phyloP scores from a whole-genome alignment of 164 flowering plant species.

The Umbilicus rupestris region DNA sequence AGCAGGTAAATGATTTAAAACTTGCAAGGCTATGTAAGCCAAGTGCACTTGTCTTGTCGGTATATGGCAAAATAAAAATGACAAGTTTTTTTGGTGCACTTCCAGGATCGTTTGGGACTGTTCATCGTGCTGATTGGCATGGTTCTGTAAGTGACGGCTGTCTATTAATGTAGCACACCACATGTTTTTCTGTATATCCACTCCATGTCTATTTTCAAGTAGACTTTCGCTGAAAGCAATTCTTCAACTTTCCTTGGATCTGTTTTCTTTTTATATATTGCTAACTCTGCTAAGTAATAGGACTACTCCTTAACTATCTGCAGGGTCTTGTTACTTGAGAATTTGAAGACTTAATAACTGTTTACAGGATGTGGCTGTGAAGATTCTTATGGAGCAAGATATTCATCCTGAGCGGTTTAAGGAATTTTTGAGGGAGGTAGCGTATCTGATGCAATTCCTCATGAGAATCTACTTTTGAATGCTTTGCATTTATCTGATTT shows the following conservation, averaged over 20 bases:
- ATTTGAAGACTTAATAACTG: slow-evolving; percentile 1
- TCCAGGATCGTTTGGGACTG: slow-evolving; percentile 78
- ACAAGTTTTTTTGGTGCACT: neutral
- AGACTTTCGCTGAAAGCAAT: neutral
- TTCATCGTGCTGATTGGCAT: slow-evolving; percentile 98
- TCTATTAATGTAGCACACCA: neutral
- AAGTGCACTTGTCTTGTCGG: neutral
- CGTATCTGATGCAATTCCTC: neutral
- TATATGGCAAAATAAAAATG: neutral
- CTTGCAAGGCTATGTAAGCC: neutral
- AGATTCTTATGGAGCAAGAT: slow-evolving; percentile 98
- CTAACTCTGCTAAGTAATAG: neutral
- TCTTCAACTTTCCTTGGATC: neutral
- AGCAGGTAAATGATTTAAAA: slow-evolving; percentile 44
- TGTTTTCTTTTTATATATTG: neutral
- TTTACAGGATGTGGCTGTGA: slow-evolving; percentile 94
- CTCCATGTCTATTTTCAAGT: neutral
- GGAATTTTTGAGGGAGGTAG: slow-evolving; percentile 90
- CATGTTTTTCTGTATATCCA: slow-evolving; percentile 2
- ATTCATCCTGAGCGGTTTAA: slow-evolving; percentile 65
- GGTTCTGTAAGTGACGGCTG: slow-evolving; percentile 62
- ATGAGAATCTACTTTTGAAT: neutral
- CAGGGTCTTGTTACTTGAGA: neutral
- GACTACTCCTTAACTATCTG: neutral
- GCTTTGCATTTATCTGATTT: neutral